Evolutionary conservation across 176 grass and related monocot genomes (phyloP).

Genomic region (Bromus sterilis): DNA sequence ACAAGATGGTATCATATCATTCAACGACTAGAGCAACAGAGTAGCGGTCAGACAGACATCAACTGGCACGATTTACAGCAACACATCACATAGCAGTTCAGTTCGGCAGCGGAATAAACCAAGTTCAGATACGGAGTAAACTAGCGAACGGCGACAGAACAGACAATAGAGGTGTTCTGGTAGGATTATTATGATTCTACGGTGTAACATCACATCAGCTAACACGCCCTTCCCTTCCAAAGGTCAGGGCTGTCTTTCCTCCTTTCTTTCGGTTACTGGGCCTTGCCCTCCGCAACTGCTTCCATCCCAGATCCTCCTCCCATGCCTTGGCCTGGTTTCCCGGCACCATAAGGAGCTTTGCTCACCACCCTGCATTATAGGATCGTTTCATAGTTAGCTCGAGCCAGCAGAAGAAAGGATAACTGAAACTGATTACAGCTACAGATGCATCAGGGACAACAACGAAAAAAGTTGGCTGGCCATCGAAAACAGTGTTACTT

Average conservation of each 20-base stretch:
- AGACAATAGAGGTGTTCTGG: conserved; percentile 4
- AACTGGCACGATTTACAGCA: conserved; percentile 19
- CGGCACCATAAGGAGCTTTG: conserved; percentile 57
- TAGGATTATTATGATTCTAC: conserved; percentile 30
- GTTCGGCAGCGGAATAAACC: background rate
- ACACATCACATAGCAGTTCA: background rate
- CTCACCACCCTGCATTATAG: conserved; percentile 51
- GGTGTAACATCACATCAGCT: background rate
- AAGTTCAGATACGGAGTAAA: conserved; percentile 15
- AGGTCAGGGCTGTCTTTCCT: background rate
- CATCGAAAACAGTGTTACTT: background rate
- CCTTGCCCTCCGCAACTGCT: conserved; percentile 27
- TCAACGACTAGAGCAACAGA: conserved; percentile 13
- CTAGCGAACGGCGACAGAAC: conserved; percentile 23
- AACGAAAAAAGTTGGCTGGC: too few species aligned
- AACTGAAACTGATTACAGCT: background rate
- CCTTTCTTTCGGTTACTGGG: conserved; percentile 15
- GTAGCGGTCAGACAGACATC: conserved; percentile 19
- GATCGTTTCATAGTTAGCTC: background rate
- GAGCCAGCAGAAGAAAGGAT: background rate
- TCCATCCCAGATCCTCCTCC: conserved; percentile 36
- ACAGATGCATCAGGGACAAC: background rate
- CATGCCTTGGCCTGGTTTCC: conserved; percentile 52
- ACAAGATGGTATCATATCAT: conserved; percentile 3
- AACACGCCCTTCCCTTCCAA: background rate